These are phyloP conservation scores for Nepenthes alata DNA, from an alignment of 179 eudicot genomes.

Conservation along the genomic window DNA sequence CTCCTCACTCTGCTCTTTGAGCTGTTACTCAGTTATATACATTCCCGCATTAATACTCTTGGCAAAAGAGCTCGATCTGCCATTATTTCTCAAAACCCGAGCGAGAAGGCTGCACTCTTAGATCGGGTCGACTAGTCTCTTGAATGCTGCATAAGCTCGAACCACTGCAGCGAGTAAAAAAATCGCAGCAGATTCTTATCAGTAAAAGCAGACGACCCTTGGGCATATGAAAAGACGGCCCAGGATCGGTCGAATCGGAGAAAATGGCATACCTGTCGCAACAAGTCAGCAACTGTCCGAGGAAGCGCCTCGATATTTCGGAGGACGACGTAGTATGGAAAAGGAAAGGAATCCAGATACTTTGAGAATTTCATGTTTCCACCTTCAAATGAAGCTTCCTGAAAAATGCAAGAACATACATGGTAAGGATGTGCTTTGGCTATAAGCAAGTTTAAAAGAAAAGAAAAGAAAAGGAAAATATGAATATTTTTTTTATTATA, in stretches of 20 bases:
- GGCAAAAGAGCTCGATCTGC: too few relatives aligned
- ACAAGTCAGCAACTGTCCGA: constrained; percentile 78
- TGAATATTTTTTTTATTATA: too few relatives aligned
- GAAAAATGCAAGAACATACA: constrained; percentile 7
- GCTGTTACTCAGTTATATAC: too few relatives aligned
- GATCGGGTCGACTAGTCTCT: constrained; percentile 24
- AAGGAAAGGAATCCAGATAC: constrained; percentile 80
- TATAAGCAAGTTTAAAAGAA: too few relatives aligned
- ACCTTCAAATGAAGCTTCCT: constrained; percentile 42
- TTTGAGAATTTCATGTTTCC: constrained; percentile 25
- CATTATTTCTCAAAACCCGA: too few relatives aligned
- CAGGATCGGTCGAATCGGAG: too few relatives aligned
- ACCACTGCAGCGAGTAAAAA: constrained; percentile 55
- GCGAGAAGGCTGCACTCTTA: too few relatives aligned
- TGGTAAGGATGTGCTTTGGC: too few relatives aligned
- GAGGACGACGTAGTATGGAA: constrained; percentile 88
- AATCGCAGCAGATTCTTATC: neutral
- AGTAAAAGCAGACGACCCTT: neutral
- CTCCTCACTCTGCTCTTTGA: too few relatives aligned
- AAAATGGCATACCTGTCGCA: constrained; percentile 57
- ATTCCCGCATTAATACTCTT: too few relatives aligned
- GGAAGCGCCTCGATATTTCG: constrained; percentile 88
- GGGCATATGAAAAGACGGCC: neutral
- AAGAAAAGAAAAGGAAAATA: too few relatives aligned
- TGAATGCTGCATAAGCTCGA: constrained; percentile 74